A percentile compares a stretch with the other conserved stretches of the same genome.
phyloP scores from a whole-genome alignment of 1,139 yeast species.

The Debaryomyces sp. region DNA sequence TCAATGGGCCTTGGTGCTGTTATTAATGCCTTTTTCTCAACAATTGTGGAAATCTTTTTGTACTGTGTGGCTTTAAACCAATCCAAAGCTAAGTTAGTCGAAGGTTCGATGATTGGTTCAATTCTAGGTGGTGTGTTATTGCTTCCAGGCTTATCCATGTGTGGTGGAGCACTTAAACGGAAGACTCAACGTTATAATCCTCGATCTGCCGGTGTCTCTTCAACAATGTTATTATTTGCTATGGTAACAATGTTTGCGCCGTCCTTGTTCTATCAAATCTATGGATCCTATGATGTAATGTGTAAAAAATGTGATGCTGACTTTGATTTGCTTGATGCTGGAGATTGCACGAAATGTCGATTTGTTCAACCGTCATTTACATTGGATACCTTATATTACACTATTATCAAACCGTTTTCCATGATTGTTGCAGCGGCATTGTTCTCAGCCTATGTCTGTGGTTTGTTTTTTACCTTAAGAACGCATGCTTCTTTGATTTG shows the following conservation, averaged over 20 bases:
- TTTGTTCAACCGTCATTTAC: constrained; percentile 75
- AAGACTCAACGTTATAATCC: constrained; percentile 97
- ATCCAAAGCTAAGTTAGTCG: constrained; percentile 86
- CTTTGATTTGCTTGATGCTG: constrained; percentile 14
- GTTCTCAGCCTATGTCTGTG: constrained; percentile 85
- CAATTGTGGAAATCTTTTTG: constrained; percentile 88
- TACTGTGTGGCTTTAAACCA: constrained; percentile 91
- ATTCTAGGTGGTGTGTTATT: constrained; percentile 89
- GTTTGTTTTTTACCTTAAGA: constrained; percentile 87
- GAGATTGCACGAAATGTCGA: constrained; percentile 71
- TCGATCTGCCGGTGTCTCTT: constrained; percentile 93
- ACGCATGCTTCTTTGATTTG: constrained; percentile 97
- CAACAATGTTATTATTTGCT: constrained; percentile 92
- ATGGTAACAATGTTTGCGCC: constrained; percentile 94
- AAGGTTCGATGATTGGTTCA: constrained; percentile 97
- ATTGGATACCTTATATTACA: constrained; percentile 63
- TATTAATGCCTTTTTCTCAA: constrained; percentile 95
- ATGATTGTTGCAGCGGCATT: constrained; percentile 77
- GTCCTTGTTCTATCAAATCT: constrained; percentile 84
- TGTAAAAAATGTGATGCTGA: constrained; percentile 54
- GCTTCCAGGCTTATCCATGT: constrained; percentile 94
- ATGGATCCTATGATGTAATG: constrained; percentile 81
- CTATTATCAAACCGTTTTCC: constrained; percentile 79
- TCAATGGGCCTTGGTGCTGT: constrained; percentile 99
- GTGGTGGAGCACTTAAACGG: constrained; percentile 89